Percentiles rank a stretch among this genome's conserved stretches.
phyloP scores from a whole-genome alignment of 2,329 filamentous ascomycete genomes.

The Aspergillus nomiae region DNA sequence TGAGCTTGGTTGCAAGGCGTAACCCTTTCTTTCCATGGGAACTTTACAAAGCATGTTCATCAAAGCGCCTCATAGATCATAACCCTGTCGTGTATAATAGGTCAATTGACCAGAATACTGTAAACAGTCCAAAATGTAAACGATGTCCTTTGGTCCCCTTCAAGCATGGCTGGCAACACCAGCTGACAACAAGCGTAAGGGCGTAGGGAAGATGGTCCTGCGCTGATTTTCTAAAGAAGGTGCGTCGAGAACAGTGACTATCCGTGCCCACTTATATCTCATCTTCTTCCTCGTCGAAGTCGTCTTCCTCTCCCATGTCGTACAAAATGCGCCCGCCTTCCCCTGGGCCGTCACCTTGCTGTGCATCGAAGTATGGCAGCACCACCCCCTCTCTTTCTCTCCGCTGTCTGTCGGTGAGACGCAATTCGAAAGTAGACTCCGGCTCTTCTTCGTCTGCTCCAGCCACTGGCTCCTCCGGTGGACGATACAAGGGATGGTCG shows the following conservation, averaged over 20 bases:
- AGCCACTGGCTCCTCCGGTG: constrained; percentile 44
- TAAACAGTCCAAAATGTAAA: background rate
- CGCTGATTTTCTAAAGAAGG: background rate
- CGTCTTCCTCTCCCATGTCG: constrained; percentile 94
- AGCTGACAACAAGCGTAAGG: background rate
- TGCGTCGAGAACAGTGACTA: background rate
- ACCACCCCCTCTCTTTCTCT: constrained; percentile 85
- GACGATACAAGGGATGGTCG: constrained; percentile 72
- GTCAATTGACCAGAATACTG: background rate
- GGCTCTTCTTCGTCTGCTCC: constrained; percentile 56
- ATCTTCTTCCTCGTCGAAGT: constrained; percentile 95
- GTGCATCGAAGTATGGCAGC: constrained; percentile 94
- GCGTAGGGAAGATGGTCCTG: background rate
- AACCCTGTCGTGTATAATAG: background rate
- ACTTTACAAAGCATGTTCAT: background rate
- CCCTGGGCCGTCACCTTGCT: constrained; percentile 69
- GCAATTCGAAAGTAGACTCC: constrained; percentile 80
- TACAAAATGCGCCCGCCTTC: constrained; percentile 94
- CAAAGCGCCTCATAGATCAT: background rate
- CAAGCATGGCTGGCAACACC: background rate
- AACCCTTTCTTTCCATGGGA: background rate
- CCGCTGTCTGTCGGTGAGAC: constrained; percentile 87
- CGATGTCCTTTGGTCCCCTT: background rate
- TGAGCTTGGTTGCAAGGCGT: background rate
- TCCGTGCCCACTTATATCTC: constrained; percentile 64